phyloP scores from a whole-genome alignment of 768 basidiomycete species.

The Suillus luteus region DNA sequence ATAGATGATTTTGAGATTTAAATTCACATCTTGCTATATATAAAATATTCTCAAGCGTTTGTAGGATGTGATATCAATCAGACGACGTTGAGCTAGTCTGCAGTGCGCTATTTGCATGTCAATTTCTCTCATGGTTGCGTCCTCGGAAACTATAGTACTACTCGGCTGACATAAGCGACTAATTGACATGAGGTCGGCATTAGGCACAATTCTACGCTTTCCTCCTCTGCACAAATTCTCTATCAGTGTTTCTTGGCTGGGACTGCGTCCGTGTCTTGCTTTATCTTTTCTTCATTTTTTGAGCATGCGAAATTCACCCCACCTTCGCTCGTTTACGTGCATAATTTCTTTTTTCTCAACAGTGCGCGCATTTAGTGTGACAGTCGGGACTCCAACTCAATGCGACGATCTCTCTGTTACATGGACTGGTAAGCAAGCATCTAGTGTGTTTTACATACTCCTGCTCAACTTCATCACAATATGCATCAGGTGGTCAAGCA shows the following conservation, averaged over 20 bases:
- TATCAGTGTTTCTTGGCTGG: conserved; percentile 14
- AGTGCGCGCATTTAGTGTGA: conserved; percentile 46
- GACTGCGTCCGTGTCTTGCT: conserved; percentile 13
- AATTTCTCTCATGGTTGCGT: neutral
- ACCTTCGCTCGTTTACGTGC: conserved; percentile 24
- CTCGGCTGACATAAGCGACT: conserved; percentile 12
- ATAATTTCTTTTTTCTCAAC: conserved; percentile 24
- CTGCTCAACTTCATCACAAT: conserved; percentile 11
- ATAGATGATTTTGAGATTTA: neutral
- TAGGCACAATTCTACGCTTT: conserved; percentile 4
- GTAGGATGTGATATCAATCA: neutral
- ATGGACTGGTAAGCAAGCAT: conserved; percentile 57
- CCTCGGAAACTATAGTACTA: neutral
- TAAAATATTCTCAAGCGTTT: neutral
- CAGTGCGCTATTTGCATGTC: neutral
- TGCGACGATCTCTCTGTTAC: conserved; percentile 63
- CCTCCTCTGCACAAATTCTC: conserved; percentile 13
- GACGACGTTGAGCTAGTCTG: neutral
- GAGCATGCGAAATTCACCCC: conserved; percentile 31
- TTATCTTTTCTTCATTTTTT: conserved; percentile 21
- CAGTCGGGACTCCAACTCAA: conserved; percentile 52
- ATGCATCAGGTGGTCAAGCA: conserved; percentile 51
- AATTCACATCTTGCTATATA: neutral
- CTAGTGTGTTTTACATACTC: conserved; percentile 8
- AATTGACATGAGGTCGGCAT: conserved; percentile 7